Evolutionary conservation across 805 yeast genomes (phyloP).

Genomic region (Pichia membranifaciens): DNA sequence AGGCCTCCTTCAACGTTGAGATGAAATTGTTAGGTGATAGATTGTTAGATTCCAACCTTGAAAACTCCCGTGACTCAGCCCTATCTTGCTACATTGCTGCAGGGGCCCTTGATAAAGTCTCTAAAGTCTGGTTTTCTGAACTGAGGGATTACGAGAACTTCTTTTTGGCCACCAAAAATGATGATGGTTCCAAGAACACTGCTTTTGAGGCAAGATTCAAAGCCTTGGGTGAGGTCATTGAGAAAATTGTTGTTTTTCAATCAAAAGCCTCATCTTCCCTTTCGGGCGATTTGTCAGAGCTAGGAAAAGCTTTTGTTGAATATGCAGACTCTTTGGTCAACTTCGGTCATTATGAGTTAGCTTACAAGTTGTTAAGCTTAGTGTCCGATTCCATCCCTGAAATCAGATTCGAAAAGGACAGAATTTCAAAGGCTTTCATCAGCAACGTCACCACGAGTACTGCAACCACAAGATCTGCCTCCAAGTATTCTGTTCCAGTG

Average conservation of each 20-base stretch:
- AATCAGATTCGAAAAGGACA: conserved; percentile 66
- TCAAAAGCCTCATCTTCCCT: conserved; percentile 39
- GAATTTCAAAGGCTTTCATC: conserved; percentile 61
- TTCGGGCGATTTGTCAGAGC: conserved; percentile 40
- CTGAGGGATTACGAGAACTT: conserved; percentile 36
- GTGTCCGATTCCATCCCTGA: conserved; percentile 73
- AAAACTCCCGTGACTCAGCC: conserved; percentile 61
- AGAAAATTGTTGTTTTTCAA: conserved; percentile 73
- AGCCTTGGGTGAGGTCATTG: conserved; percentile 75
- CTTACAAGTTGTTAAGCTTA: conserved; percentile 58
- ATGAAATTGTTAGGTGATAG: conserved; percentile 75
- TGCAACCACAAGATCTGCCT: conserved; percentile 10
- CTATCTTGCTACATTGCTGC: conserved; percentile 75
- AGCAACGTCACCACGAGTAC: conserved; percentile 9
- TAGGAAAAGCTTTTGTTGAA: conserved; percentile 66
- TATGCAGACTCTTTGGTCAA: conserved; percentile 76
- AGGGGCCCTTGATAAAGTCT: conserved; percentile 69
- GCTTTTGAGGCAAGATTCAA: conserved; percentile 80
- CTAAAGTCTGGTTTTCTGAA: conserved; percentile 81
- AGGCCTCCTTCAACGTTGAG: conserved; percentile 44
- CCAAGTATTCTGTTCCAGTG: conserved; percentile 8
- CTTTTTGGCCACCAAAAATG: conserved; percentile 42
- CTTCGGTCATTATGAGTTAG: conserved; percentile 78
- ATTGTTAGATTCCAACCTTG: conserved; percentile 39
- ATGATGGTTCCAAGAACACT: conserved; percentile 36